These are phyloP conservation scores for Strobilomyces echinocephalus DNA, from an alignment of 768 basidiomycete species.

Conservation along the genomic window DNA sequence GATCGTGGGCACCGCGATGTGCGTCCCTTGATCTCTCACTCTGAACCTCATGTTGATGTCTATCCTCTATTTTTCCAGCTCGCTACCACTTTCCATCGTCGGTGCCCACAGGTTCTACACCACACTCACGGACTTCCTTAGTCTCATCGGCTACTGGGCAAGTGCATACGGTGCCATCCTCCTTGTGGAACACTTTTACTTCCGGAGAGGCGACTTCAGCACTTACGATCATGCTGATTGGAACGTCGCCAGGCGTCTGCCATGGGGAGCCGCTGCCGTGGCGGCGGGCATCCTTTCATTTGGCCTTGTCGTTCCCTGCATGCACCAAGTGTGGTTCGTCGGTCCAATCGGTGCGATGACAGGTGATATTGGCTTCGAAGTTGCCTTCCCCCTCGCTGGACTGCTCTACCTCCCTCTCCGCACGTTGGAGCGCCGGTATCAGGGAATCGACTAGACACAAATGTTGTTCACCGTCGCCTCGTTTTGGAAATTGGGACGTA, in stretches of 20 bases:
- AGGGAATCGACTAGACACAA: constrained; percentile 18
- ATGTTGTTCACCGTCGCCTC: neutral
- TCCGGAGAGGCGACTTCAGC: constrained; percentile 47
- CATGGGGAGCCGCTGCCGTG: constrained; percentile 60
- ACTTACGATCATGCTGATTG: constrained; percentile 50
- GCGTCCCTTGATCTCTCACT: constrained; percentile 21
- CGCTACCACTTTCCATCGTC: constrained; percentile 66
- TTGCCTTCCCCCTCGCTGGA: constrained; percentile 47
- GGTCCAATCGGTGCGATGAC: constrained; percentile 61
- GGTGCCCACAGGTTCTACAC: constrained; percentile 63
- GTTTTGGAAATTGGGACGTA: constrained; percentile 9
- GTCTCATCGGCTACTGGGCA: constrained; percentile 64
- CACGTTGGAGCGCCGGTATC: constrained; percentile 40
- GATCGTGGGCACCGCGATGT: constrained; percentile 64
- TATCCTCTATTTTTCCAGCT: constrained; percentile 31
- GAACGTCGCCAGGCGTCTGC: constrained; percentile 48
- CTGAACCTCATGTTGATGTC: constrained; percentile 5
- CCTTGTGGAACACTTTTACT: constrained; percentile 61
- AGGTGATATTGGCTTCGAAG: constrained; percentile 70
- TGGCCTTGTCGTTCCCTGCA: constrained; percentile 56
- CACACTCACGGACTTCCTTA: constrained; percentile 61
- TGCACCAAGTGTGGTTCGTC: constrained; percentile 66
- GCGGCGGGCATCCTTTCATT: constrained; percentile 47
- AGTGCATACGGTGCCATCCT: constrained; percentile 56
- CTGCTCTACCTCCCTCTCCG: constrained; percentile 54